phyloP scores from a whole-genome alignment of 352 stramenopile species.

The Globisporangium paddicum region DNA sequence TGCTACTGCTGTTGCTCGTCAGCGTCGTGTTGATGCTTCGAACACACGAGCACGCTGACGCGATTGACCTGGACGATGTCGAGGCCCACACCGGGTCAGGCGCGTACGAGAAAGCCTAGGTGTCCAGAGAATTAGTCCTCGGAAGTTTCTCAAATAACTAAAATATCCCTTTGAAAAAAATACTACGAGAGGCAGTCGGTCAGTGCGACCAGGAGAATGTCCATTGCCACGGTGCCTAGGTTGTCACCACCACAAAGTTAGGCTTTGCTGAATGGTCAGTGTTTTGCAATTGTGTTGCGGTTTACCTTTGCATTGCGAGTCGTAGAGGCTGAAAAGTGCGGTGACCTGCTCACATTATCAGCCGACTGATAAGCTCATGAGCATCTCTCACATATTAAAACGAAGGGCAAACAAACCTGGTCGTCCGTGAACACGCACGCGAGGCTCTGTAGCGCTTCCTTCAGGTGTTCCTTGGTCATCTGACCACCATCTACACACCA shows the following conservation, averaged over 20 bases:
- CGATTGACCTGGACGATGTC: slow-evolving; percentile 12
- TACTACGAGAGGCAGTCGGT: slow-evolving; percentile 12
- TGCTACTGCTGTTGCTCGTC: slow-evolving; percentile 5
- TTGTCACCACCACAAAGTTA: background rate
- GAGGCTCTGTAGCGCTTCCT: slow-evolving; percentile 45
- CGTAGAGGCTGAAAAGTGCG: slow-evolving; percentile 42
- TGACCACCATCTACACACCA: slow-evolving; percentile 26
- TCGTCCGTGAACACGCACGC: slow-evolving; percentile 55
- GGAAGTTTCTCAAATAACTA: background rate
- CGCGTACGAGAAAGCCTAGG: slow-evolving; percentile 27
- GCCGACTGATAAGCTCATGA: background rate
- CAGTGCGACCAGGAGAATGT: slow-evolving; percentile 26
- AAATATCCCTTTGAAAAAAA: background rate
- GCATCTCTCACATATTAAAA: background rate
- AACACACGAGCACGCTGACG: slow-evolving; percentile 2
- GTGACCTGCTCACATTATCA: slow-evolving; percentile 20
- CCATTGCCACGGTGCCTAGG: slow-evolving; percentile 33
- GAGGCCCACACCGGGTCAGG: slow-evolving; percentile 10
- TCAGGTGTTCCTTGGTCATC: slow-evolving; percentile 48
- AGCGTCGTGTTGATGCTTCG: slow-evolving; percentile 2
- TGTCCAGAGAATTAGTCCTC: no score
- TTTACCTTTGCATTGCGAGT: slow-evolving; percentile 35
- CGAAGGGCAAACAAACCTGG: slow-evolving; percentile 23
- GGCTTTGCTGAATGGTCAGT: background rate
- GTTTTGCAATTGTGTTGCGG: background rate